These are phyloP conservation scores for Pisolithus thermaeus DNA, from an alignment of 1,284 basidiomycete genomes.

Conservation along the genomic window DNA sequence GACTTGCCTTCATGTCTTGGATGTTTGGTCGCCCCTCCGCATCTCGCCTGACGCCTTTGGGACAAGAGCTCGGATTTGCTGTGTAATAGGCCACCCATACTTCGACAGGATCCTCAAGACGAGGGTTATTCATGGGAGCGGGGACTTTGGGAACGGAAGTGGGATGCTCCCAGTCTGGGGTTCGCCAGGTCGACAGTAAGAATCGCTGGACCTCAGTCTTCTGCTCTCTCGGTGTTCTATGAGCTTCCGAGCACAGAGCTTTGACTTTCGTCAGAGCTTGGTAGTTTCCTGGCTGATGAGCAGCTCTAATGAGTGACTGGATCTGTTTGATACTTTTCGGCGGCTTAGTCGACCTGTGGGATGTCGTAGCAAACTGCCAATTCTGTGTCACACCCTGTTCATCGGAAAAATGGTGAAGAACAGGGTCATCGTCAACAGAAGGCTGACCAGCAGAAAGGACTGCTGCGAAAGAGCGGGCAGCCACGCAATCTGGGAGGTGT, in stretches of 20 bases:
- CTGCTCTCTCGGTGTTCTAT: constrained; percentile 29
- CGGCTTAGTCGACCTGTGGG: constrained; percentile 18
- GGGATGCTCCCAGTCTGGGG: constrained; percentile 31
- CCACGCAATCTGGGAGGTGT: constrained; percentile 30
- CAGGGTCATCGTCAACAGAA: constrained; percentile 21
- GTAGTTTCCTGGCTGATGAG: constrained; percentile 37
- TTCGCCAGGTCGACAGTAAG: constrained; percentile 32
- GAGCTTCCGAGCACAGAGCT: constrained; percentile 33
- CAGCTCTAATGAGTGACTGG: constrained; percentile 35
- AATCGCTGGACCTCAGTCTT: constrained; percentile 36
- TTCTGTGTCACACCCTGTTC: constrained; percentile 11
- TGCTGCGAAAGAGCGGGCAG: constrained; percentile 31
- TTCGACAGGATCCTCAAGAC: constrained; percentile 38
- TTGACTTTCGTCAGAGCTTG: constrained; percentile 32
- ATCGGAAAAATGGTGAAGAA: constrained; percentile 19
- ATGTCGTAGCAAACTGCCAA: constrained; percentile 17
- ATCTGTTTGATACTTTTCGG: constrained; percentile 34
- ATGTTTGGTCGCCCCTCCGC: constrained; percentile 31
- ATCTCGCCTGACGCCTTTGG: constrained; percentile 39
- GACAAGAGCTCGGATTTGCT: constrained; percentile 37
- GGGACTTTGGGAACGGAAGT: constrained; percentile 21
- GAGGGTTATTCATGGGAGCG: constrained; percentile 34
- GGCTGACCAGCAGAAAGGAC: constrained; percentile 28
- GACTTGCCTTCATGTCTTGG: constrained; percentile 38
- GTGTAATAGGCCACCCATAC: constrained; percentile 39